Percentiles rank a stretch among this genome's conserved stretches.
phyloP scores from a whole-genome alignment of 2,329 filamentous ascomycete species.

The Acrodontium crateriforme region DNA sequence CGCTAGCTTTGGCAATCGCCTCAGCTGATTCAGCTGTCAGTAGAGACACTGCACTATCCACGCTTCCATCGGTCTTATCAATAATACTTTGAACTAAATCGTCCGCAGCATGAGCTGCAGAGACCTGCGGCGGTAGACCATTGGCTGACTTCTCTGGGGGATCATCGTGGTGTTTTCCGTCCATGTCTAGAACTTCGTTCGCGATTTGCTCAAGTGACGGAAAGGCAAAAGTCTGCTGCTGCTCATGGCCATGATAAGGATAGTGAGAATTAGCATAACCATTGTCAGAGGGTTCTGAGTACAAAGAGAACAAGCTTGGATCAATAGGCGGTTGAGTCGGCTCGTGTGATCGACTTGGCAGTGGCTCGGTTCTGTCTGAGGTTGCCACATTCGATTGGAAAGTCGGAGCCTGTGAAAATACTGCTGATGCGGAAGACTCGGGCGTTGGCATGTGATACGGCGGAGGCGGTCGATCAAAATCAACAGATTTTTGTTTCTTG shows the following conservation, averaged over 20 bases:
- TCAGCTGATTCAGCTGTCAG: slow-evolving; percentile 10
- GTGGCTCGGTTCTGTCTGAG: slow-evolving; percentile 2
- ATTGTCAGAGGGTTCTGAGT: slow-evolving; percentile 8
- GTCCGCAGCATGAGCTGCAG: slow-evolving; percentile 2
- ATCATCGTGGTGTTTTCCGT: slow-evolving; percentile 11
- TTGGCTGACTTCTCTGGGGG: neutral
- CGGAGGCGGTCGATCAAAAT: slow-evolving; percentile 2
- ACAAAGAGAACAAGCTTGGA: slow-evolving; percentile 12
- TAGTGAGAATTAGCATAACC: slow-evolving; percentile 8
- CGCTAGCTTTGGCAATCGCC: slow-evolving; percentile 3
- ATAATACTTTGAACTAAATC: too few species aligned
- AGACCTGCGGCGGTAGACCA: neutral
- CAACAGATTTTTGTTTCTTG: slow-evolving; percentile 11
- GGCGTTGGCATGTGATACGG: slow-evolving; percentile 3
- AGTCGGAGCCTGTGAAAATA: slow-evolving; percentile 5
- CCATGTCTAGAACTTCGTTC: slow-evolving; percentile 23
- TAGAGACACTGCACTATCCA: slow-evolving; percentile 18
- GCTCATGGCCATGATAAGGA: slow-evolving; percentile 12
- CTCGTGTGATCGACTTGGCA: slow-evolving; percentile 5
- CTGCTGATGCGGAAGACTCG: slow-evolving; percentile 3
- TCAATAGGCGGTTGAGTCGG: slow-evolving; percentile 10
- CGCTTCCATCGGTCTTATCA: slow-evolving; percentile 17
- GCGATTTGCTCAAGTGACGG: slow-evolving; percentile 24
- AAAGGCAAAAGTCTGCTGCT: slow-evolving; percentile 14
- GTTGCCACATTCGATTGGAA: neutral